Evolutionary conservation across 1,284 basidiomycete genomes (phyloP).

Genomic region (Heterobasidion irregulare): DNA sequence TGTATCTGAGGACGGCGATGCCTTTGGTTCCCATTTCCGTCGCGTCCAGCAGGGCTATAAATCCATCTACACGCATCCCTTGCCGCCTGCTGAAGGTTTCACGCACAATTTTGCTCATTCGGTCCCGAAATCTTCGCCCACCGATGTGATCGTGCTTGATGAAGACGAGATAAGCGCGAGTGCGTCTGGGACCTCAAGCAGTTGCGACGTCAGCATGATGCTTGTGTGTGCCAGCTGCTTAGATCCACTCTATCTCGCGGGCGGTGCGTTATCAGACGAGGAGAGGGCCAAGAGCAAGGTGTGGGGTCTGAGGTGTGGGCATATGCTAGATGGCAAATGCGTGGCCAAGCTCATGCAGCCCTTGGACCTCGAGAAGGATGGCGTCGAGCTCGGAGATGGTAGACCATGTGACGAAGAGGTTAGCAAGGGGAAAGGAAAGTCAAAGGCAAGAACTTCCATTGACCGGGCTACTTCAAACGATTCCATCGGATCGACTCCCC

Average conservation of each 20-base stretch:
- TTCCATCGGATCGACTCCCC: neutral
- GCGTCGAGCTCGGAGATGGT: constrained; percentile 3
- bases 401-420: neutral
- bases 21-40: constrained; percentile 6
- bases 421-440: constrained; percentile 21
- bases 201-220: constrained; percentile 18
- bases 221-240: constrained; percentile 58
- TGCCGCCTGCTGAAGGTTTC: constrained; percentile 45
- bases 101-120: constrained; percentile 50
- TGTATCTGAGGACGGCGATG: constrained; percentile 12
- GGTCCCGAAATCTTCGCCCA: constrained; percentile 7
- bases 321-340: constrained; percentile 71
- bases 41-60: constrained; percentile 38
- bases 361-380: constrained; percentile 7
- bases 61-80: constrained; percentile 55
- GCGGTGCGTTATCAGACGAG: constrained; percentile 21
- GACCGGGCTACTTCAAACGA: neutral
- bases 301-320: constrained; percentile 68
- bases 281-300: constrained; percentile 34
- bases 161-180: constrained; percentile 16
- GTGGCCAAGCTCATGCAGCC: constrained; percentile 48
- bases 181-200: neutral
- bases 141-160: constrained; percentile 19
- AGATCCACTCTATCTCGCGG: constrained; percentile 41
- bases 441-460: neutral